Base-by-base conservation (phyloP, 2,329 filamentous ascomycete species). In the Botrytis medusae region DNA sequence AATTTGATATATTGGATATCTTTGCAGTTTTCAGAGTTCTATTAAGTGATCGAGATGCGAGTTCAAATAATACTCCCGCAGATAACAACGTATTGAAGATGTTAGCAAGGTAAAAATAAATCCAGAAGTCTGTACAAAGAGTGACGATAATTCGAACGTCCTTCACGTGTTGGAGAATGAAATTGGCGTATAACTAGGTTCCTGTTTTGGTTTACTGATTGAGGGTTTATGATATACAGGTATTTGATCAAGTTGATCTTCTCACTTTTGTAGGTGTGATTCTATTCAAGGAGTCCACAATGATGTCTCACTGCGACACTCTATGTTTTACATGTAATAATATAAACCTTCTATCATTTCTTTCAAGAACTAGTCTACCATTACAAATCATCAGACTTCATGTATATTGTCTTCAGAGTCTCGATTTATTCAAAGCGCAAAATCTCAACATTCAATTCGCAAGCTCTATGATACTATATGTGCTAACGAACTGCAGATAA, bases 401-500 rank as follows among this genome's bases (percentile, higher is more conserved):
- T 16, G 48, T 4, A n/a, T n/a, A 14, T 7, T 51, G 25, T 51
- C 25, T n/a, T 12, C 9, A 48, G 20, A 25, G 46, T 25, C 9
- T 48, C 22, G 25, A 25, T 48, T 48, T 4, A 12, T 48, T 10
- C 1, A 4, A 8, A 8, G 9, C 46, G 25, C 25, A 22, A 51
- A 51, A 5, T 51, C 48, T 51, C 48, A 16, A n/a, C 48, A 51
- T 51, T 44, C 5, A n/a, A 5, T 51, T 51, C 25, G 25, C 25
- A 51, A n/a, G 12, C 12, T n/a, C 46, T 51, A n/a, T n/a, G 0
- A 2, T n/a, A 14, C 4, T n/a, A n/a, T 2, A 7, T 51, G 25
- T n/a, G 1, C 7, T n/a, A 2, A 2, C 10, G 2, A 51, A 25
- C 48, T n/a, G 25, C 25, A 2, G 4, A 5, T n/a, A 6, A 14